phyloP scores from a whole-genome alignment of 768 basidiomycete genomes.

The Guyanaporus albipodus region DNA sequence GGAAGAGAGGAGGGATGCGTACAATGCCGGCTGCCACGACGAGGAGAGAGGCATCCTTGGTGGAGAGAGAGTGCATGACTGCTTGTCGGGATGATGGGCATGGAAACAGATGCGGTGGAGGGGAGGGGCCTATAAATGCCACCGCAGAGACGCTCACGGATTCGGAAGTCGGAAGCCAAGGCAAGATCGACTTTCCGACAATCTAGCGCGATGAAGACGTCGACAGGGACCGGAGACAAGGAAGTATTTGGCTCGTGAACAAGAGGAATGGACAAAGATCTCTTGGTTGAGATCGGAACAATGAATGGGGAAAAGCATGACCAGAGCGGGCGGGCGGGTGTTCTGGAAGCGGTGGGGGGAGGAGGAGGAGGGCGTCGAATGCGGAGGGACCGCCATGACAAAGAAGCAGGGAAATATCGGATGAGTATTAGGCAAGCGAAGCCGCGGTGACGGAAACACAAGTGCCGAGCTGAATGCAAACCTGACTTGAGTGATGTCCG shows the following conservation, averaged over 20 bases:
- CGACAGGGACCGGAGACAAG: slow-evolving; percentile 19
- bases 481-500: slow-evolving; percentile 33
- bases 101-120: slow-evolving; percentile 9
- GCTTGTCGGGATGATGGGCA: slow-evolving; percentile 16
- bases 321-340: slow-evolving; percentile 6
- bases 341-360: slow-evolving; percentile 23
- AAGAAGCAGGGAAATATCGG: slow-evolving; percentile 33
- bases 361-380: slow-evolving; percentile 23
- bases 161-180: slow-evolving; percentile 29
- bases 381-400: slow-evolving; percentile 27
- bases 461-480: slow-evolving; percentile 32
- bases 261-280: slow-evolving; percentile 10
- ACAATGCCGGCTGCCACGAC: slow-evolving; percentile 24
- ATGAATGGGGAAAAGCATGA: slow-evolving; percentile 13
- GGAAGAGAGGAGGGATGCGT: not conserved
- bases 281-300: slow-evolving; percentile 16
- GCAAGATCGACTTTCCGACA: slow-evolving; percentile 37
- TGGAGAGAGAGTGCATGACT: slow-evolving; percentile 18
- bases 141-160: slow-evolving; percentile 26
- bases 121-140: slow-evolving; percentile 20
- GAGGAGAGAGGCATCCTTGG: slow-evolving; percentile 20
- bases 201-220: slow-evolving; percentile 28
- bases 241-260: slow-evolving; percentile 23
- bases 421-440: slow-evolving; percentile 33
- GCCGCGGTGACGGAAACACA: slow-evolving; percentile 36